These are phyloP conservation scores for Leccinum incarnatum DNA, from an alignment of 768 basidiomycete genomes.

Conservation along the genomic window DNA sequence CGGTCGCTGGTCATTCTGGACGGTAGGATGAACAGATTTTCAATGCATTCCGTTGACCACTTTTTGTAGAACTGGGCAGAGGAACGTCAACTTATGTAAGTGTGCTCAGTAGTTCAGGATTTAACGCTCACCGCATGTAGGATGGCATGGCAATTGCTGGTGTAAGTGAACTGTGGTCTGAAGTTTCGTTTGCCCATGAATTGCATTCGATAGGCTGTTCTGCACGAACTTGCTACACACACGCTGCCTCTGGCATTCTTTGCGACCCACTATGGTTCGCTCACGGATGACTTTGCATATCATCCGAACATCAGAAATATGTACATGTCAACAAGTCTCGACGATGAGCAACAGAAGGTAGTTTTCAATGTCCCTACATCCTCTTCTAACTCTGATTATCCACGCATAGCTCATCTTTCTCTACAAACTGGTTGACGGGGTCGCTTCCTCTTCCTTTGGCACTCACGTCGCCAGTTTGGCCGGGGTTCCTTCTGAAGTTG, in stretches of 20 bases:
- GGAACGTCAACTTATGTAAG: conserved; percentile 92
- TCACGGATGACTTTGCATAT: conserved; percentile 91
- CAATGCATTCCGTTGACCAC: conserved; percentile 9
- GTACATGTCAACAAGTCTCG: conserved; percentile 94
- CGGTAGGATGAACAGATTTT: conserved; percentile 47
- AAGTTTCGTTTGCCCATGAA: conserved; percentile 5
- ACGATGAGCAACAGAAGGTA: conserved; percentile 89
- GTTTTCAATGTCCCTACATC: conserved; percentile 9
- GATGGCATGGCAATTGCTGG: conserved; percentile 99
- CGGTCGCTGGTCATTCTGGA: conserved; percentile 93
- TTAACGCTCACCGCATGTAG: conserved; percentile 34
- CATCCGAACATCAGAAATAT: conserved; percentile 92
- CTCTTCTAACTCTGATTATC: background rate
- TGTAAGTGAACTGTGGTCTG: conserved; percentile 37
- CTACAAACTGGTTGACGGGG: conserved; percentile 88
- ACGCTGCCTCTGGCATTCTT: conserved; percentile 92
- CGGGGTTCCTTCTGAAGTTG: conserved; percentile 82
- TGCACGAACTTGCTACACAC: conserved; percentile 93
- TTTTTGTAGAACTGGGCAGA: conserved; percentile 76
- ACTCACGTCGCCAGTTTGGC: conserved; percentile 95
- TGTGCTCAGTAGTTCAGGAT: conserved; percentile 2
- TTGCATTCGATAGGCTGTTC: conserved; percentile 59
- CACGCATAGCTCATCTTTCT: conserved; percentile 76
- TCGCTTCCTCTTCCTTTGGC: conserved; percentile 86
- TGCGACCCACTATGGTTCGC: conserved; percentile 94